A percentile compares a stretch with the other conserved stretches of the same genome.
These are phyloP conservation scores for Xylariaceae sp. DNA, from an alignment of 2,329 filamentous ascomycete species.

Conservation along the genomic window DNA sequence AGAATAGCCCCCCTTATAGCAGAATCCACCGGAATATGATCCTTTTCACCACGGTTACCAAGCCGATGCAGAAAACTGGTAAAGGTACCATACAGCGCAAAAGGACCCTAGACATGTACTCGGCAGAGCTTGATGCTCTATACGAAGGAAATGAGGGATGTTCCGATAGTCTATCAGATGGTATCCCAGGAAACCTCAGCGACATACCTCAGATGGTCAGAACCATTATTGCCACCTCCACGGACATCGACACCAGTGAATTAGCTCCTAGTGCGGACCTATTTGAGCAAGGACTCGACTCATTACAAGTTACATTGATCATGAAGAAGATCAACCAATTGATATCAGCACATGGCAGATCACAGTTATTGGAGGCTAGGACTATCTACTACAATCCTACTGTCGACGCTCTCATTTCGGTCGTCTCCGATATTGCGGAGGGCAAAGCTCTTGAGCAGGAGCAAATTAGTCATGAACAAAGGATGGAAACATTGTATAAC, in stretches of 20 bases:
- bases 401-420: conserved; percentile 13
- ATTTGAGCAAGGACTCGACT: conserved; percentile 27
- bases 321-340: conserved; percentile 13
- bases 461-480: conserved; percentile 3
- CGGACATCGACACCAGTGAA: conserved; percentile 11
- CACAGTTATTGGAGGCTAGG: conserved; percentile 4
- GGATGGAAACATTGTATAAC: conserved; percentile 16
- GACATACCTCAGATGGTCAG: conserved; percentile 8
- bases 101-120: conserved; percentile 35
- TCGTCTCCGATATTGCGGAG: conserved; percentile 7
- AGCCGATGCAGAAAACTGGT: conserved; percentile 38
- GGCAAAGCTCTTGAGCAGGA: neutral
- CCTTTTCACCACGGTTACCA: conserved; percentile 33
- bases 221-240: conserved; percentile 11
- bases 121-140: conserved; percentile 36
- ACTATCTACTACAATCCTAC: conserved; percentile 22
- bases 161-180: neutral
- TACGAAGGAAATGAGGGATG: conserved; percentile 28
- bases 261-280: conserved; percentile 15
- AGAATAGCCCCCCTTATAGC: conserved; percentile 18
- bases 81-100: conserved; percentile 43
- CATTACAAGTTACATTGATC: conserved; percentile 23
- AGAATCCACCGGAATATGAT: conserved; percentile 31
- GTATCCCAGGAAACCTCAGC: neutral
- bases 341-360: conserved; percentile 2